Base-by-base conservation (phyloP, 202 grass and related monocot genomes). In the Panicum virgatum region DNA sequence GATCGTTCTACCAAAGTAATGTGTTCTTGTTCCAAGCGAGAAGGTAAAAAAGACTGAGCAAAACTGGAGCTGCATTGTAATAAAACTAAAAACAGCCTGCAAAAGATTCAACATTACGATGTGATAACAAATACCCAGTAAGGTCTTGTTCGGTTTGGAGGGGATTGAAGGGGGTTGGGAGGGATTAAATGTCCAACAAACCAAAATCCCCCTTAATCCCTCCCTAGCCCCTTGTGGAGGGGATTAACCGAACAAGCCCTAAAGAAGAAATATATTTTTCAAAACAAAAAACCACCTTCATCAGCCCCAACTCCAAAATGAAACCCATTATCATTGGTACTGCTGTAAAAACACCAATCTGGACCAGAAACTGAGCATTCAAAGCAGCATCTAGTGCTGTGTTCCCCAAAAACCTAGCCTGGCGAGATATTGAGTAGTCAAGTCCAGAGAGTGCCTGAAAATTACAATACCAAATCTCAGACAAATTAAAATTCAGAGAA, bases 1-100 rank as follows among this genome's bases (percentile, higher is more conserved):
- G 61, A 98, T 98, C 66, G 95, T 98, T 91, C 95, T 91, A 51
- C 92, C 95, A 80, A 98, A 98, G 78, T 98, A 98, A 80, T 98
- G 95, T 78, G 95, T 98, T 85, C 88, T 92, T 69, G 95, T 98
- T 80, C 95, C 95, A 89, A 98, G 90, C 27, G 95, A 98, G 76
- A 98, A 98, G 59, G 95, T 98, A 80, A 98, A 98, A 73, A 98
- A 98, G 70, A 98, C 86, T 14, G 92, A 94, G 72, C 95, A 98
- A 53, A 98, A 81, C 86, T 98, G 95, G 9, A 98, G 88, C 83
- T 98, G 95, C 95, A 98, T 98, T 23, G 82, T 98, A 75, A 93
- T 83, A 81, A 98, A 98, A 81, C 86, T 90, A 73, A 91, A 91
- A 59, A 98, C 42, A 84, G 95, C 95, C 95, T 98, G 88, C 80